Evolutionary conservation across 768 basidiomycete species (phyloP).

Genomic region (Hygrocybe punicea): DNA sequence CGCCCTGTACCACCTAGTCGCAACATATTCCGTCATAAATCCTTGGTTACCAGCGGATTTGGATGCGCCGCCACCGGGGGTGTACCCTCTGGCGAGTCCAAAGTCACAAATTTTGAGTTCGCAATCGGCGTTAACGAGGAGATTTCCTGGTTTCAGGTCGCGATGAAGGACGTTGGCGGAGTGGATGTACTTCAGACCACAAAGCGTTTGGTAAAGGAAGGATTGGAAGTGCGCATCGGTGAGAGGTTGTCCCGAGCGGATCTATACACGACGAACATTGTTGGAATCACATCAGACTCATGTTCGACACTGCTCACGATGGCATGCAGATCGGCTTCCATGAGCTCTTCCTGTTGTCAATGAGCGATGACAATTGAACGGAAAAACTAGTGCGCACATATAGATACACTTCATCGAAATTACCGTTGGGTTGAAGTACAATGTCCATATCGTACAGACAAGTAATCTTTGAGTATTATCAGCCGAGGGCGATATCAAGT

Average conservation of each 20-base stretch:
- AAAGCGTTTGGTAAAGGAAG: slow-evolving; percentile 97
- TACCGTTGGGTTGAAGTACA: slow-evolving; percentile 84
- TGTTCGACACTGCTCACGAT: slow-evolving; percentile 56
- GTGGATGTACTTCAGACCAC: slow-evolving; percentile 97
- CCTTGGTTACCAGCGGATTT: slow-evolving; percentile 79
- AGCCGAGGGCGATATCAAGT: slow-evolving; percentile 18
- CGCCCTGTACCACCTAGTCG: slow-evolving; percentile 98
- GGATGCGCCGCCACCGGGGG: slow-evolving; percentile 73
- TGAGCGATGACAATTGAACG: not conserved
- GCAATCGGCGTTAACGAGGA: slow-evolving; percentile 97
- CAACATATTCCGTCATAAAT: slow-evolving; percentile 99
- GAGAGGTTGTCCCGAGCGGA: slow-evolving; percentile 81
- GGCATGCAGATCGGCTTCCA: slow-evolving; percentile 99
- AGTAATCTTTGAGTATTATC: slow-evolving; percentile 61
- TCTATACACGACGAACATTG: slow-evolving; percentile 40
- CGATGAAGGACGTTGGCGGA: slow-evolving; percentile 97
- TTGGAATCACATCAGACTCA: not conserved
- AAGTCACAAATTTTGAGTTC: slow-evolving; percentile 99
- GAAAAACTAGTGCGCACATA: slow-evolving; percentile 51
- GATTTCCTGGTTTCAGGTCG: slow-evolving; percentile 91
- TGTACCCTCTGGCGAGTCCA: slow-evolving; percentile 92
- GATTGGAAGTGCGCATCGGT: slow-evolving; percentile 92
- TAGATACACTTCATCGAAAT: slow-evolving; percentile 95
- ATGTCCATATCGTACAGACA: slow-evolving; percentile 99
- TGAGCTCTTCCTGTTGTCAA: slow-evolving; percentile 84